A percentile compares a stretch with the other conserved stretches of the same genome.
Evolutionary conservation across 345 rosid species (phyloP).

Genomic region (Heritiera fomes): DNA sequence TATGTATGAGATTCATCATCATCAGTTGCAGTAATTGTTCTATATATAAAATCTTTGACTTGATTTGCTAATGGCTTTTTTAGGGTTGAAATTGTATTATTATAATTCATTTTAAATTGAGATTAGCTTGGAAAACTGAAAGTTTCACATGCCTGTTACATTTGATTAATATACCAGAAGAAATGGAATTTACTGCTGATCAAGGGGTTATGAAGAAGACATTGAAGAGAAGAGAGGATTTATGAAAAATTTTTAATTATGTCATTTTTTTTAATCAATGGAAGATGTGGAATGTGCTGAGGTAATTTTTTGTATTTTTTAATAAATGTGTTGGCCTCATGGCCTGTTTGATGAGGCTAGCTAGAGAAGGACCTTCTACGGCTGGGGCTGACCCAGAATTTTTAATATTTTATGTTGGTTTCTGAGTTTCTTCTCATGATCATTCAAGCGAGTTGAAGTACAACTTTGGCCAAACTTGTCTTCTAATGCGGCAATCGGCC

Average conservation of each 20-base stretch:
- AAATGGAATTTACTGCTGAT: too few species aligned
- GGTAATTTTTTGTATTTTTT: neutral
- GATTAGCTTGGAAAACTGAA: conserved; percentile 17
- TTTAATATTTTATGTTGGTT: neutral
- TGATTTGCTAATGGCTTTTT: neutral
- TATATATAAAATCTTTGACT: conserved; percentile 26
- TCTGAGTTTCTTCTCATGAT: conserved; percentile 3
- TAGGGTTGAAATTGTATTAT: neutral
- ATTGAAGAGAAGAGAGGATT: neutral
- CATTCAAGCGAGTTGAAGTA: neutral
- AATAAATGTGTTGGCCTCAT: neutral
- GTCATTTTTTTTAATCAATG: neutral
- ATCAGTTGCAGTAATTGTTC: conserved; percentile 4
- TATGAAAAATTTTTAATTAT: neutral
- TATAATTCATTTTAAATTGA: neutral
- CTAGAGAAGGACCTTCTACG: neutral
- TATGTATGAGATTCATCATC: neutral
- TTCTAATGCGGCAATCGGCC: neutral
- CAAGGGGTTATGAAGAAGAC: neutral
- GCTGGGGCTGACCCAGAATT: conserved; percentile 15
- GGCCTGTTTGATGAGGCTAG: neutral
- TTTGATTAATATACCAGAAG: neutral
- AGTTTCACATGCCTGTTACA: conserved; percentile 29
- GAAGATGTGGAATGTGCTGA: neutral
- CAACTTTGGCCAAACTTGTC: conserved; percentile 15